A percentile compares a stretch with the other conserved stretches of the same genome.
These are phyloP conservation scores for Manihot esculenta DNA, from an alignment of 441 rosid genomes.

Conservation along the genomic window DNA sequence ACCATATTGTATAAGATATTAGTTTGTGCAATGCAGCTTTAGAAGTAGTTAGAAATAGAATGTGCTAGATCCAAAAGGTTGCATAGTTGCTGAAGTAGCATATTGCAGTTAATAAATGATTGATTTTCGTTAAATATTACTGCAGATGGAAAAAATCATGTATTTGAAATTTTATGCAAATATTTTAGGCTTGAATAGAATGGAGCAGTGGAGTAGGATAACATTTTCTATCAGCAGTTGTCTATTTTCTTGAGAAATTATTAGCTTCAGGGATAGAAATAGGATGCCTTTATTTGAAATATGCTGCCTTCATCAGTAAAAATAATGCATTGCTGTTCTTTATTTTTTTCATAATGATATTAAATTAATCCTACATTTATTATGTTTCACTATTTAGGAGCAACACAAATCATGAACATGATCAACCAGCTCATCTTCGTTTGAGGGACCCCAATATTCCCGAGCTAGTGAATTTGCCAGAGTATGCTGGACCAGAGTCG, in stretches of 20 bases:
- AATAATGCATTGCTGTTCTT: conserved; percentile 5
- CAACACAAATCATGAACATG: conserved; percentile 92
- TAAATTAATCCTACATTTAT: conserved; percentile 14
- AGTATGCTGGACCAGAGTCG: conserved; percentile 83
- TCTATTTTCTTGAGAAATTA: background rate
- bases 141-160: background rate
- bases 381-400: conserved; percentile 54
- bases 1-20: background rate
- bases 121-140: background rate
- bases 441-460: conserved; percentile 70
- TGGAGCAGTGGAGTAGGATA: background rate
- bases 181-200: background rate
- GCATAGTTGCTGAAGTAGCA: background rate
- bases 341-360: background rate
- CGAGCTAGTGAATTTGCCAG: conserved; percentile 68
- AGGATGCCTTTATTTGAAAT: background rate
- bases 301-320: background rate
- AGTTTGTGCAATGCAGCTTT: background rate
- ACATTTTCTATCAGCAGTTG: background rate
- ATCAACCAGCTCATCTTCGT: conserved; percentile 86
- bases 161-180: background rate
- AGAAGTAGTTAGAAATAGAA: background rate
- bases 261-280: background rate
- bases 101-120: background rate
- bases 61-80: background rate